These are phyloP conservation scores for Cercophora scortea DNA, from an alignment of 495 filamentous ascomycete genomes.

Conservation along the genomic window DNA sequence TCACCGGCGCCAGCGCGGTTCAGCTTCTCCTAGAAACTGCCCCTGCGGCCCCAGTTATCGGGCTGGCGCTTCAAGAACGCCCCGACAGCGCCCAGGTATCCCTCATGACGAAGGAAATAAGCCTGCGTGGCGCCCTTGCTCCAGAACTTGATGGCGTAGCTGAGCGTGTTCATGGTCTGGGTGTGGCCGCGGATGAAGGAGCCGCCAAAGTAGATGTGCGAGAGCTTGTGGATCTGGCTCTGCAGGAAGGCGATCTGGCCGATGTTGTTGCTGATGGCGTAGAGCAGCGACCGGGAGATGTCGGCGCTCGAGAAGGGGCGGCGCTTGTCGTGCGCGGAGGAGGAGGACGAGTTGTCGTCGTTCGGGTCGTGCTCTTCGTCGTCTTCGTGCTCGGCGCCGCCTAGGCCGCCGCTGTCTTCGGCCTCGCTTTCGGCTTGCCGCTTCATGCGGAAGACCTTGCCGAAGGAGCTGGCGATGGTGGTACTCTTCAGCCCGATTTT, in stretches of 20 bases:
- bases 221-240: conserved; percentile 81
- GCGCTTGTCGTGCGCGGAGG: background rate
- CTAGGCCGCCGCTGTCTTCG: conserved; percentile 63
- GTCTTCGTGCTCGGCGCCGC: conserved; percentile 38
- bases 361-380: background rate
- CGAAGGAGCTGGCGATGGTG: conserved; percentile 91
- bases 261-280: conserved; percentile 90
- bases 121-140: conserved; percentile 88
- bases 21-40: conserved; percentile 48
- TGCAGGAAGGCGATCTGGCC: conserved; percentile 96
- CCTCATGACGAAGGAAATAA: conserved; percentile 93
- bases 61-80: conserved; percentile 91
- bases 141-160: conserved; percentile 96
- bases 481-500: conserved; percentile 92
- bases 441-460: conserved; percentile 90
- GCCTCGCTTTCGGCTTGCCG: conserved; percentile 61
- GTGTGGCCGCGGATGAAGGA: conserved; percentile 93
- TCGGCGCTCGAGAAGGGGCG: conserved; percentile 41
- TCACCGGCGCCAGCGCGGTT: background rate
- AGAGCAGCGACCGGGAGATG: conserved; percentile 58
- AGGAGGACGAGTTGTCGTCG: background rate
- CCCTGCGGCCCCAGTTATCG: conserved; percentile 81
- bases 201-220: conserved; percentile 94
- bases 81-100: conserved; percentile 92
- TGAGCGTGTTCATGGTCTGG: conserved; percentile 95